These are phyloP conservation scores for Plicaturopsis crispa DNA, from an alignment of 768 basidiomycete genomes.

Conservation along the genomic window DNA sequence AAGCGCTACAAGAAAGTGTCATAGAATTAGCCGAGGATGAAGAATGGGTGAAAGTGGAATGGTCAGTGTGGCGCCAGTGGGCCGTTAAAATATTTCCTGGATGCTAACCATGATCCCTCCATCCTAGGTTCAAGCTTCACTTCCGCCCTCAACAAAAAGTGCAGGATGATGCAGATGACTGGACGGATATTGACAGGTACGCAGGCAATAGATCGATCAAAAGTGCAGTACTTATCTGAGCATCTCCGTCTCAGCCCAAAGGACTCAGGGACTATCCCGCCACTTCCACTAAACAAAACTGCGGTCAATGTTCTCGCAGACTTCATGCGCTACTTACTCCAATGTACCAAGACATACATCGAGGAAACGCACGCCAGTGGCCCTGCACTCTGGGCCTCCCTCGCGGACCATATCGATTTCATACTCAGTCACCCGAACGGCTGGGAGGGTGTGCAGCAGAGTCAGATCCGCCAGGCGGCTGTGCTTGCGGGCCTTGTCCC, in stretches of 20 bases:
- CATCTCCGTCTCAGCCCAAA: conserved; percentile 26
- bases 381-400: conserved; percentile 29
- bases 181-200: too few species aligned
- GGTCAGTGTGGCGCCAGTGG: not conserved
- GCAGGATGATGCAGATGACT: too few species aligned
- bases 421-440: conserved; percentile 42
- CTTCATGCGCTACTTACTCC: conserved; percentile 38
- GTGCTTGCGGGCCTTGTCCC: conserved; percentile 32
- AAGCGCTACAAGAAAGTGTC: conserved; percentile 30
- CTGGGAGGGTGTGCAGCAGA: conserved; percentile 38
- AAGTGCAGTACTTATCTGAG: too few species aligned
- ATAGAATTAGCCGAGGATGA: conserved; percentile 33
- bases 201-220: too few species aligned
- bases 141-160: too few species aligned
- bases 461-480: conserved; percentile 35
- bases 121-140: conserved; percentile 28
- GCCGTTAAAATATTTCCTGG: not conserved
- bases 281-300: conserved; percentile 34
- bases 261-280: conserved; percentile 20
- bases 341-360: conserved; percentile 34
- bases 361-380: conserved; percentile 38
- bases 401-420: conserved; percentile 33
- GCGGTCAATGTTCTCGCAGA: conserved; percentile 39
- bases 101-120: not conserved
- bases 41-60: conserved; percentile 8